Evolutionary conservation across 1,284 basidiomycete species (phyloP).

Genomic region (Exsudoporus floridanus): DNA sequence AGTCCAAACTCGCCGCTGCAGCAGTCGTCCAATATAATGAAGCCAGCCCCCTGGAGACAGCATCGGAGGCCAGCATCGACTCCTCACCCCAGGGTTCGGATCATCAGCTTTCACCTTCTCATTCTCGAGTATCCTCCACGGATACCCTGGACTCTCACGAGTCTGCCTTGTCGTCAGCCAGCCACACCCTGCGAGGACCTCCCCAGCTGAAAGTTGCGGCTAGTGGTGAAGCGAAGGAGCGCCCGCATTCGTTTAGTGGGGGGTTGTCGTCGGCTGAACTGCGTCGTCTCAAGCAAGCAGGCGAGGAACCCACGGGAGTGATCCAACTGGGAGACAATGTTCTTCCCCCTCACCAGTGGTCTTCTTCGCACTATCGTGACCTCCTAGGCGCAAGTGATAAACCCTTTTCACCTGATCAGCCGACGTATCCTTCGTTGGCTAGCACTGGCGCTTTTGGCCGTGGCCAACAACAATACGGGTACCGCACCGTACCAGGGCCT

Average conservation of each 20-base stretch:
- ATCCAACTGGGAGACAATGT: slow-evolving; percentile 36
- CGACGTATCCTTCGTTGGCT: slow-evolving; percentile 68
- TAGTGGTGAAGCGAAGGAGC: slow-evolving; percentile 60
- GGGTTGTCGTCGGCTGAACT: slow-evolving; percentile 69
- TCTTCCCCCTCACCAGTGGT: slow-evolving; percentile 45
- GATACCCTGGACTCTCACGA: slow-evolving; percentile 64
- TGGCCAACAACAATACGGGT: slow-evolving; percentile 49
- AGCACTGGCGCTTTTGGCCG: slow-evolving; percentile 43
- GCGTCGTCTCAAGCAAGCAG: slow-evolving; percentile 68
- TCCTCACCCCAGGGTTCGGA: slow-evolving; percentile 70
- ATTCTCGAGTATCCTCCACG: slow-evolving; percentile 75
- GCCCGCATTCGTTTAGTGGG: slow-evolving; percentile 77
- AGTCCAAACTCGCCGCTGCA: slow-evolving; percentile 51
- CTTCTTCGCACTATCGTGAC: slow-evolving; percentile 49
- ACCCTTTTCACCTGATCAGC: slow-evolving; percentile 48
- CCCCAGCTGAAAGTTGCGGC: slow-evolving; percentile 53
- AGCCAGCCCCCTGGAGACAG: slow-evolving; percentile 67
- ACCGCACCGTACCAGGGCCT: slow-evolving; percentile 39
- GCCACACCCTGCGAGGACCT: slow-evolving; percentile 54
- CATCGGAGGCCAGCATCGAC: slow-evolving; percentile 65
- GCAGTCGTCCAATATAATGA: slow-evolving; percentile 59
- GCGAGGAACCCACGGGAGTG: slow-evolving; percentile 44
- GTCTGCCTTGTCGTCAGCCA: slow-evolving; percentile 49
- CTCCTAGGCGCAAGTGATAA: slow-evolving; percentile 37
- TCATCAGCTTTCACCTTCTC: slow-evolving; percentile 59